Evolutionary conservation across 352 stramenopile genomes (phyloP).

Genomic region (Pythium biforme): DNA sequence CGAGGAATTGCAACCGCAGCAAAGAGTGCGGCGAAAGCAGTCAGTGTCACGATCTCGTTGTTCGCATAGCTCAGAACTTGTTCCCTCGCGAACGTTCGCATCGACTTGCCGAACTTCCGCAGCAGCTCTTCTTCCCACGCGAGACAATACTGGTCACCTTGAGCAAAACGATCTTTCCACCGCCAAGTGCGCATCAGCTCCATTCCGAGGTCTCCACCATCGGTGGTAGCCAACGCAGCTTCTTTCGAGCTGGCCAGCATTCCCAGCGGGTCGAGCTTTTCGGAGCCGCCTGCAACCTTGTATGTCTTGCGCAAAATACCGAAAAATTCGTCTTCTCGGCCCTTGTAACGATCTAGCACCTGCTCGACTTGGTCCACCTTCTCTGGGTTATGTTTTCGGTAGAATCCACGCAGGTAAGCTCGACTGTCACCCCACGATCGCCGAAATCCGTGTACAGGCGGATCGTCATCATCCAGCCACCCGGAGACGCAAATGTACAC

Average conservation of each 20-base stretch:
- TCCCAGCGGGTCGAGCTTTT: constrained; percentile 47
- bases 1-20: constrained; percentile 70
- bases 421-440: constrained; percentile 76
- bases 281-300: constrained; percentile 33
- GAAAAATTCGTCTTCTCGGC: constrained; percentile 85
- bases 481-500: constrained; percentile 87
- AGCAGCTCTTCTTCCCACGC: constrained; percentile 75
- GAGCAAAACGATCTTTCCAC: constrained; percentile 80
- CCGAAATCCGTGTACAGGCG: constrained; percentile 51
- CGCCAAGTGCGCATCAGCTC: constrained; percentile 65
- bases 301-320: constrained; percentile 66
- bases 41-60: constrained; percentile 74
- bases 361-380: constrained; percentile 84
- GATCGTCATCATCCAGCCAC: constrained; percentile 81
- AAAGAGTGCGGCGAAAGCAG: constrained; percentile 71
- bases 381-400: constrained; percentile 56
- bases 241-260: constrained; percentile 34
- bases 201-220: constrained; percentile 18
- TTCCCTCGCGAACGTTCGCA: constrained; percentile 72
- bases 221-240: not conserved
- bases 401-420: constrained; percentile 79
- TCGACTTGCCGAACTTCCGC: constrained; percentile 74
- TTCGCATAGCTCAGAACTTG: constrained; percentile 69
- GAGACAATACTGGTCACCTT: constrained; percentile 83
- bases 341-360: constrained; percentile 78